Evolutionary conservation across 2,329 filamentous ascomycete genomes (phyloP).

Genomic region (Colletotrichum australisinense): DNA sequence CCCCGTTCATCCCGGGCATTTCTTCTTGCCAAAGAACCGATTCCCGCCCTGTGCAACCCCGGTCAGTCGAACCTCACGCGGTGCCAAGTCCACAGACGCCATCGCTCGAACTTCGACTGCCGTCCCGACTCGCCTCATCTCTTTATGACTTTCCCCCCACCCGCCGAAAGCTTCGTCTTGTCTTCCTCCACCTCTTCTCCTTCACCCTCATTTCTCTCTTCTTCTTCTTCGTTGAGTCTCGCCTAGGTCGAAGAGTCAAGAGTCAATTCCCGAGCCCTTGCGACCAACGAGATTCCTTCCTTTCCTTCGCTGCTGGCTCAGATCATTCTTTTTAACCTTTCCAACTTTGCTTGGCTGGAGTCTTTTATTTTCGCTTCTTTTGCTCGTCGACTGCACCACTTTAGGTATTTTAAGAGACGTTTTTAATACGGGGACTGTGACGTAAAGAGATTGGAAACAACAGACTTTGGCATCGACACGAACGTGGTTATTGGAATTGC

Average conservation of each 20-base stretch:
- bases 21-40: slow-evolving; percentile 15
- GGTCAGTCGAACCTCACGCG: slow-evolving; percentile 30
- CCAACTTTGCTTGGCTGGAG: slow-evolving; percentile 26
- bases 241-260: slow-evolving; percentile 58
- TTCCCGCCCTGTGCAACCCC: slow-evolving; percentile 26
- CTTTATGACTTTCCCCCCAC: slow-evolving; percentile 54
- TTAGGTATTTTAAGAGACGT: slow-evolving; percentile 24
- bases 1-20: slow-evolving; percentile 7
- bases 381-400: slow-evolving; percentile 38
- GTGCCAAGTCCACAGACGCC: slow-evolving; percentile 25
- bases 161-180: slow-evolving; percentile 39
- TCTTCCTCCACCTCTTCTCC: slow-evolving; percentile 38
- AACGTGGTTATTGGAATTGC: slow-evolving; percentile 9
- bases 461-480: background rate
- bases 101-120: slow-evolving; percentile 13
- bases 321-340: slow-evolving; percentile 54
- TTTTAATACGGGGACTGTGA: slow-evolving; percentile 31
- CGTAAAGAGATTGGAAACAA: slow-evolving; percentile 24
- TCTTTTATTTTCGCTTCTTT: slow-evolving; percentile 43
- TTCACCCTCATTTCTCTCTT: slow-evolving; percentile 46
- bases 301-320: slow-evolving; percentile 70
- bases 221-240: slow-evolving; percentile 46
- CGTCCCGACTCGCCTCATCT: slow-evolving; percentile 34
- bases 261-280: slow-evolving; percentile 48
- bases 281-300: slow-evolving; percentile 49